Conservation (phyloP, 192 early-diverging fungal genomes). For the Entomortierella chlamydospora region DNA sequence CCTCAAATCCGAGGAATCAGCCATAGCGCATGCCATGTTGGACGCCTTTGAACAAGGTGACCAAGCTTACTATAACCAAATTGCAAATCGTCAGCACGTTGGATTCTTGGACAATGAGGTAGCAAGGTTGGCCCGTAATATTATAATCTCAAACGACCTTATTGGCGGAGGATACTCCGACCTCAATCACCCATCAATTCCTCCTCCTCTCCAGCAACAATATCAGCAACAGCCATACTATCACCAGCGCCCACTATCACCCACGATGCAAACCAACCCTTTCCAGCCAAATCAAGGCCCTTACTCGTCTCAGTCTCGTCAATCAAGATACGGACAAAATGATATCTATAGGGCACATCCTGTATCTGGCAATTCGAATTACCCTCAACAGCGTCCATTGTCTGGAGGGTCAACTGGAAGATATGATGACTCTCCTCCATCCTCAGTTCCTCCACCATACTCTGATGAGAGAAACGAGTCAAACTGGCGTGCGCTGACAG, state of each 20-base stretch:
- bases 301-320: not conserved
- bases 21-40: constrained; percentile 65
- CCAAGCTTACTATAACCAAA: constrained; percentile 63
- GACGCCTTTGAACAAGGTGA: constrained; percentile 77
- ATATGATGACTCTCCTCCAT: constrained; percentile 25
- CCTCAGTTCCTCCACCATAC: constrained; percentile 3
- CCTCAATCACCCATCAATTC: not conserved
- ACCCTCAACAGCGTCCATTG: not conserved
- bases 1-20: constrained; percentile 71
- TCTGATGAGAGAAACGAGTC: constrained; percentile 29
- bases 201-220: not conserved
- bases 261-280: constrained; percentile 1
- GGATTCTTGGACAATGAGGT: constrained; percentile 78
- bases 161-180: constrained; percentile 23
- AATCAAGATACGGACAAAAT: not conserved
- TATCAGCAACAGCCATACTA: constrained; percentile 6
- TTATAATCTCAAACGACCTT: constrained; percentile 41
- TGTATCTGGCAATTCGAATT: not conserved
- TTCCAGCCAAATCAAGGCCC: constrained; percentile 19
- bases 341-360: constrained; percentile 4
- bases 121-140: constrained; percentile 58
- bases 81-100: constrained; percentile 64
- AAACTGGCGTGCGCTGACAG: constrained; percentile 41
- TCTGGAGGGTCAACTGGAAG: not conserved
- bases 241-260: constrained; percentile 1